Conservation (phyloP, 1,284 basidiomycete genomes). For the Ustilago lituana region DNA sequence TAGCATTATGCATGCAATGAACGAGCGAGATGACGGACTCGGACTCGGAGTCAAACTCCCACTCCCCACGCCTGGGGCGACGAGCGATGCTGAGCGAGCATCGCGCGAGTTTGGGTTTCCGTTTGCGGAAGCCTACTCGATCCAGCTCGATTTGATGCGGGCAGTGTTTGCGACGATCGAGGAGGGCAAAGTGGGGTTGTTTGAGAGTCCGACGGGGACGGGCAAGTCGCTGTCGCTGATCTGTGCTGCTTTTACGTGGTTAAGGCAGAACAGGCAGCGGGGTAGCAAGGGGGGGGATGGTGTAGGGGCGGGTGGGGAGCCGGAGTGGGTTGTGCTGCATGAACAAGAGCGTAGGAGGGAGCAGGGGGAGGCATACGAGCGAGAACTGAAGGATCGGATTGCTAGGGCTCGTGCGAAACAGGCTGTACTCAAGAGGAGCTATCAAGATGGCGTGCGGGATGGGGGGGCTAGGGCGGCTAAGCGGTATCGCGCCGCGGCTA, state of each 20-base stretch:
- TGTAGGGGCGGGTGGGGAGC: conserved; percentile 53
- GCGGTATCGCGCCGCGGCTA: conserved; percentile 11
- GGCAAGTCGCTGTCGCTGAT: conserved; percentile 69
- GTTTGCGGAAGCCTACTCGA: conserved; percentile 76
- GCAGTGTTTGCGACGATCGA: conserved; percentile 86
- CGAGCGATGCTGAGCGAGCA: conserved; percentile 11
- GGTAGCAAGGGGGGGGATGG: conserved; percentile 17
- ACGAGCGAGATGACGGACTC: conserved; percentile 2
- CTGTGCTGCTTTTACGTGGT: conserved; percentile 68
- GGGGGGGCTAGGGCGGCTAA: conserved; percentile 15
- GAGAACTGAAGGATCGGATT: conserved; percentile 64
- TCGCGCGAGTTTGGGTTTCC: conserved; percentile 58
- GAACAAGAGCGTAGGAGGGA: conserved; percentile 61
- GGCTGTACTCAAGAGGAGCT: conserved; percentile 32
- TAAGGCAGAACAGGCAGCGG: conserved; percentile 59
- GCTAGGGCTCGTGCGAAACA: conserved; percentile 46
- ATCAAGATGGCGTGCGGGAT: conserved; percentile 9
- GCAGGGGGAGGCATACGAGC: conserved; percentile 60
- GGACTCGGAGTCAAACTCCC: neutral
- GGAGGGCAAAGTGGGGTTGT: conserved; percentile 76
- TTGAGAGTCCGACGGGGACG: conserved; percentile 70
- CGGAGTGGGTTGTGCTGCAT: conserved; percentile 69
- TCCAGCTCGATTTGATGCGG: conserved; percentile 88
- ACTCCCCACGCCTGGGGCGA: conserved; percentile 19
- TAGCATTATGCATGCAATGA: too few relatives aligned